Evolutionary conservation across 768 basidiomycete species (phyloP).

Genomic region (Suillus spraguei): DNA sequence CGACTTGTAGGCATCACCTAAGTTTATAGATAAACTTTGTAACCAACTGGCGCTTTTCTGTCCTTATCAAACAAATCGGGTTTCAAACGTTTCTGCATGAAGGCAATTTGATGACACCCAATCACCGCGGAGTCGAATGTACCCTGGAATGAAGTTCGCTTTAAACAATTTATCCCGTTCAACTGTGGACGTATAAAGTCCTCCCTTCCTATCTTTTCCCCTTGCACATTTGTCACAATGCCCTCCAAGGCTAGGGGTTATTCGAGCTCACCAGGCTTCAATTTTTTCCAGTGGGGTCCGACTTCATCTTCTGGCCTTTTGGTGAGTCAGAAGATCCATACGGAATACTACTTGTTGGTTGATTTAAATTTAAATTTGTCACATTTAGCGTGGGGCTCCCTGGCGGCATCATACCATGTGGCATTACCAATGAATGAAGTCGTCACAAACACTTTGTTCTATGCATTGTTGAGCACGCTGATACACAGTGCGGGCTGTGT

Average conservation of each 20-base stretch:
- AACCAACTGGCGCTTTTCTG: no score
- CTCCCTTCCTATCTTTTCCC: neutral
- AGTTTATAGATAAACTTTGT: no score
- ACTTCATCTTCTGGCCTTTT: slow-evolving; percentile 7
- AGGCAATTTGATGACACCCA: no score
- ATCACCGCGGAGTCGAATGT: no score
- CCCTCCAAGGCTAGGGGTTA: slow-evolving; percentile 1
- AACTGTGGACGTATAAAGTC: no score
- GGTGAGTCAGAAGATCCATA: neutral
- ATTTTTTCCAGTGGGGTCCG: slow-evolving; percentile 2
- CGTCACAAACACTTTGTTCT: neutral
- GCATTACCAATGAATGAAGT: neutral
- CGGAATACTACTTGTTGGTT: neutral
- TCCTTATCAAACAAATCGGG: no score
- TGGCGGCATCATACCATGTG: slow-evolving; percentile 5
- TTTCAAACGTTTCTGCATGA: no score
- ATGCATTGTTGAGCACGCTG: slow-evolving; percentile 12
- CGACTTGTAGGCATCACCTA: no score
- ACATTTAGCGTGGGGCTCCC: neutral
- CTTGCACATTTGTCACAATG: neutral
- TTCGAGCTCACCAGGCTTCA: slow-evolving; percentile 2
- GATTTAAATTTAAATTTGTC: no score
- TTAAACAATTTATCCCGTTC: no score
- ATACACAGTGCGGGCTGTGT: slow-evolving; percentile 54
- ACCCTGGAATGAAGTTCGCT: no score